Evolutionary conservation across 495 filamentous ascomycete genomes (phyloP), one percentile per base, ranked within the genome.

Genomic region (Talaromyces nanjingensis): DNA sequence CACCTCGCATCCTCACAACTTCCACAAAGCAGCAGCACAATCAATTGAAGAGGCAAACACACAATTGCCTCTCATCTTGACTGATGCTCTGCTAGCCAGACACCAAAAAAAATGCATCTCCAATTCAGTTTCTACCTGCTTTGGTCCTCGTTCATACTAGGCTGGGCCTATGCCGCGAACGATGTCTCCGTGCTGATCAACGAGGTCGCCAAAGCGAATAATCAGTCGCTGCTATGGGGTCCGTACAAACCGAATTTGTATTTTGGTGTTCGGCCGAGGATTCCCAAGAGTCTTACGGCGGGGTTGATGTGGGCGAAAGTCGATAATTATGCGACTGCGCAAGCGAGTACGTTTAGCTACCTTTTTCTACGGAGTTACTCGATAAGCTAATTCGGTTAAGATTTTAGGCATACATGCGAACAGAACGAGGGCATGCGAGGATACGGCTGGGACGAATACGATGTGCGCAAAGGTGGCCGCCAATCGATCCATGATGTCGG

Each of bases 391-490:
- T 11, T 31, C 4, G 6, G 62, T 25, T 3, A 76, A 97, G 92
- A 86, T 70, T 86, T 97, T 67, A 87, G 94, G 65, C 90, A 98
- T 73, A 96, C 96, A 0, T 98, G 94, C 75, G 94, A 98, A 71
- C 94, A 98, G 73, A 82, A 93, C 72, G 91, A 96, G 71, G 89
- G 88, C 64, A 97, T 98, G 89, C 87, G 86, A 49, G 92, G 94
- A 39, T 98, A 98, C 72, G 94, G 93, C 64, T 98, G 94, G 94
- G 93, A 98, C 66, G 80, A 94, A 69, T 98, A 96, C 76, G 94
- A 98, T 73, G 86, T 91, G 22, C 82, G 94, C 57, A 87, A 81
- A 52, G 94, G 94, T 67, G 94, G 94, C 56, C 79, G 87, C 24
- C 90, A 98, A 78, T 90, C 89, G 20, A 93, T 98, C 62, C 89